Evolutionary conservation across 2,329 filamentous ascomycete species (phyloP).

Genomic region (Grosmannia clavigera): DNA sequence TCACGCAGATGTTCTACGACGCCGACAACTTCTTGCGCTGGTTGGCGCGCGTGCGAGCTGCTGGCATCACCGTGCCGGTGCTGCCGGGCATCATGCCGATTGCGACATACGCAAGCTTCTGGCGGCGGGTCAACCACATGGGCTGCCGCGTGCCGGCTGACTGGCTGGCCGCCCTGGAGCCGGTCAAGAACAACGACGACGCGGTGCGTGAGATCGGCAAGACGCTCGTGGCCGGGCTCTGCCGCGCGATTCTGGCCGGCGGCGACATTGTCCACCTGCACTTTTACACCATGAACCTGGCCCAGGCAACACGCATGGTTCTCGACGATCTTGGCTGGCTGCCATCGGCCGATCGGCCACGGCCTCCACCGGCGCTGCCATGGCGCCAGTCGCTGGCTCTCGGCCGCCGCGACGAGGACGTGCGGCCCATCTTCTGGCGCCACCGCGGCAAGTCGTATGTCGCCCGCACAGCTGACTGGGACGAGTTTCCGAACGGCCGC

Average conservation of each 20-base stretch:
- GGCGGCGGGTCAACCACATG: constrained; percentile 83
- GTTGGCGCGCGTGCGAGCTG: constrained; percentile 74
- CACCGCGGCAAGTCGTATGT: constrained; percentile 95
- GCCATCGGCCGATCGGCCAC: constrained; percentile 62
- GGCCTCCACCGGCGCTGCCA: constrained; percentile 71
- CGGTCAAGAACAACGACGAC: constrained; percentile 92
- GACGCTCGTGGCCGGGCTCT: constrained; percentile 78
- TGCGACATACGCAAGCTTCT: constrained; percentile 85
- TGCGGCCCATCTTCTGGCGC: constrained; percentile 96
- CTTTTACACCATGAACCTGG: constrained; percentile 99
- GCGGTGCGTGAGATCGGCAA: constrained; percentile 85
- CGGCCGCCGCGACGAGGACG: constrained; percentile 82
- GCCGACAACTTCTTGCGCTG: constrained; percentile 88
- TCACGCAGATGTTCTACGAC: constrained; percentile 99
- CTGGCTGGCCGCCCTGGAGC: constrained; percentile 75
- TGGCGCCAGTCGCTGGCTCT: constrained; percentile 93
- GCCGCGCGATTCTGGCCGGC: constrained; percentile 67
- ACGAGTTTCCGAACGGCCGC: constrained; percentile 95
- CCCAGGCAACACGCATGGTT: constrained; percentile 85
- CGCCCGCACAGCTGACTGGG: constrained; percentile 92
- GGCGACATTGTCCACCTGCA: constrained; percentile 75
- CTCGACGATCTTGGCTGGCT: constrained; percentile 79
- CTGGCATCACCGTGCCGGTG: constrained; percentile 60
- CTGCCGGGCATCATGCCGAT: constrained; percentile 92
- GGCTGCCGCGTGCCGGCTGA: constrained; percentile 69